A percentile compares a stretch with the other conserved stretches of the same genome.
Conservation (phyloP, 177 flowering plant species). For the Tripterygium wilfordii region DNA sequence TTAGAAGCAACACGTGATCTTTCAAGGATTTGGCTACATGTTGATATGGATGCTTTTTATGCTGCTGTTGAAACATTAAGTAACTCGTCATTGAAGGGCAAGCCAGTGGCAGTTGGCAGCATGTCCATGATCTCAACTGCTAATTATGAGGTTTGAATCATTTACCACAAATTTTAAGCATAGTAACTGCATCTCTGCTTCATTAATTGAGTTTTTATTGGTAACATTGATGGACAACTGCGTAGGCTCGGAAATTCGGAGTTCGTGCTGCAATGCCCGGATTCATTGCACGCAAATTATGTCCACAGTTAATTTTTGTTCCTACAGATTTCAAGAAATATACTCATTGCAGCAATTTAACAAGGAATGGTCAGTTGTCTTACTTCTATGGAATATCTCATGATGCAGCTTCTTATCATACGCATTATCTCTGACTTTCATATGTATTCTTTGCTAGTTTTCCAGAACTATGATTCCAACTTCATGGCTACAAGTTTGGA, state of each 20-base stretch:
- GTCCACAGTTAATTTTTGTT: conserved; percentile 81
- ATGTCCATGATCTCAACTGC: conserved; percentile 98
- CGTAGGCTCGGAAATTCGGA: conserved; percentile 84
- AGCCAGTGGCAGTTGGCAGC: conserved; percentile 98
- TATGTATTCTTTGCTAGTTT: conserved; percentile 39
- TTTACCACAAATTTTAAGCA: conserved; percentile 9
- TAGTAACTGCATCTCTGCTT: no score
- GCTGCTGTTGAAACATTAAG: conserved; percentile 92
- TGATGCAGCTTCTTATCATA: not conserved
- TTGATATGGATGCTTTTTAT: conserved; percentile 99
- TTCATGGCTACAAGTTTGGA: conserved; percentile 90
- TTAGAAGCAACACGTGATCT: conserved; percentile 80
- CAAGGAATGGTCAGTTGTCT: conserved; percentile 66
- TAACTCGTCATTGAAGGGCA: conserved; percentile 72
- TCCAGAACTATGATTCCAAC: conserved; percentile 72
- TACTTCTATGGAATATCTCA: not conserved
- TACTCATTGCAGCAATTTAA: conserved; percentile 71
- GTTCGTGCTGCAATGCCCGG: conserved; percentile 99
- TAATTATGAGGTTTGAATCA: conserved; percentile 84
- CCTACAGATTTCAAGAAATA: conserved; percentile 88
- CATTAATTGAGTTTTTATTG: no score
- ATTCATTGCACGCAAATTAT: conserved; percentile 89
- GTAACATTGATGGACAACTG: not conserved
- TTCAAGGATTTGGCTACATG: conserved; percentile 83
- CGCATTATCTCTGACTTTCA: not conserved